Conservation (phyloP, 176 grass and related monocot species). For the Microstegium vimineum region DNA sequence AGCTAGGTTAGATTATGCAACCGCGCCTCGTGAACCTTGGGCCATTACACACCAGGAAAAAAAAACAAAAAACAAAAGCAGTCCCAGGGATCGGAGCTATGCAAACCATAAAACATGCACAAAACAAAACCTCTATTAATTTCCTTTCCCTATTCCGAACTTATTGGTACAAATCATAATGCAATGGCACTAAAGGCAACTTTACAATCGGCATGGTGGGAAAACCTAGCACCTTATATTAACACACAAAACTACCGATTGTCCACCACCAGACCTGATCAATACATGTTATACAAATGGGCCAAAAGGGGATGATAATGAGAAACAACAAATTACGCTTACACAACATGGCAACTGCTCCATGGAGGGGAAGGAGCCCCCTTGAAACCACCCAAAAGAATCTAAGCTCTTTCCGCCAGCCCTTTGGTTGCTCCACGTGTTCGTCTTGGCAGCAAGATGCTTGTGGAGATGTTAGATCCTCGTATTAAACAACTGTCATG, state of each 20-base stretch:
- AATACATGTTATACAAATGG: conserved; percentile 37
- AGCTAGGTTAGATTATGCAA: no score
- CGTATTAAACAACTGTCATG: conserved; percentile 32
- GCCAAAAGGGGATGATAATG: neutral
- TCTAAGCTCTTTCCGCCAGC: conserved; percentile 49
- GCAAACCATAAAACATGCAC: neutral
- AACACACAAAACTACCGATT: conserved; percentile 64
- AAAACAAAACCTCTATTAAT: conserved; percentile 28
- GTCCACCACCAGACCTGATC: conserved; percentile 41
- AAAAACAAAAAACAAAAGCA: neutral
- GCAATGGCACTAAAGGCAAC: conserved; percentile 53
- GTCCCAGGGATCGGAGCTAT: neutral
- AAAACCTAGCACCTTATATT: conserved; percentile 50
- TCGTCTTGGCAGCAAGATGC: conserved; percentile 36
- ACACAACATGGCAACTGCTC: conserved; percentile 50
- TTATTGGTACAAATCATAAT: conserved; percentile 60
- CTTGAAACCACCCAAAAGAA: conserved; percentile 61
- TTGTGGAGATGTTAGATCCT: conserved; percentile 47
- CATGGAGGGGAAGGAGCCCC: conserved; percentile 3
- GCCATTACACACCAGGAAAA: neutral
- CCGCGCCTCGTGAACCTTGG: no score
- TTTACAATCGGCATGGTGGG: conserved; percentile 60
- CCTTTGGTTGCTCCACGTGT: conserved; percentile 30
- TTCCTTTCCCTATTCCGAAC: conserved; percentile 26
- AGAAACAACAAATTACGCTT: conserved; percentile 40